phyloP scores from a whole-genome alignment of 176 grass and related monocot species.

The Poa annua region DNA sequence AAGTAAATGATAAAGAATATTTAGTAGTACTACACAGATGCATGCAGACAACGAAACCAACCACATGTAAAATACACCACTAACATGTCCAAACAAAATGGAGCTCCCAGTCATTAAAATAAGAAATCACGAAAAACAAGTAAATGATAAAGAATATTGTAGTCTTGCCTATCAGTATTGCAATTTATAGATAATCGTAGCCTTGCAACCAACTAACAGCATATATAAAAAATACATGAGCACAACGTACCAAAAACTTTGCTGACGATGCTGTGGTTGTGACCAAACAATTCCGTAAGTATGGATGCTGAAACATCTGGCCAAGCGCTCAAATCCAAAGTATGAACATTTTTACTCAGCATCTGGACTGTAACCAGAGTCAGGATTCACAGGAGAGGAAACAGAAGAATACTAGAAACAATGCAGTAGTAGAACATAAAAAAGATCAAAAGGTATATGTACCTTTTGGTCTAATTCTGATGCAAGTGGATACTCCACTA shows the following conservation, averaged over 20 bases:
- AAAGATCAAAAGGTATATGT: constrained; percentile 47
- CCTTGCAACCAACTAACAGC: constrained; percentile 5
- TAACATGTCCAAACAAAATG: constrained; percentile 32
- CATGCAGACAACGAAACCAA: no score
- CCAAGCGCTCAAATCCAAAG: constrained; percentile 73
- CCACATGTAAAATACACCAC: not conserved
- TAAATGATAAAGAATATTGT: constrained; percentile 4
- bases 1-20: constrained; percentile 11
- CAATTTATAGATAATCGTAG: constrained; percentile 16
- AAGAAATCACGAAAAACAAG: constrained; percentile 10
- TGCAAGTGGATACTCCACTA: constrained; percentile 68
- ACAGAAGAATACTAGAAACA: constrained; percentile 26
- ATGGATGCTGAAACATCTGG: constrained; percentile 64
- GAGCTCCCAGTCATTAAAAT: constrained; percentile 16
- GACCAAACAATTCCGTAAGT: constrained; percentile 71
- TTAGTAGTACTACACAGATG: no score
- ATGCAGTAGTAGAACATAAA: constrained; percentile 34
- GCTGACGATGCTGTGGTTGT: constrained; percentile 70
- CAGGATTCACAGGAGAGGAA: constrained; percentile 60
- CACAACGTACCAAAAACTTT: constrained; percentile 81
- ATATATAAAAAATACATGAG: constrained; percentile 37
- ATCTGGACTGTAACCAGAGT: constrained; percentile 99
- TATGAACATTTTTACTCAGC: constrained; percentile 63
- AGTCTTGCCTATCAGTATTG: not conserved
- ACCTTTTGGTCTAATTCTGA: constrained; percentile 76